Base-by-base conservation (phyloP, 176 grass and related monocot genomes). In the Metroxylon sagu region DNA sequence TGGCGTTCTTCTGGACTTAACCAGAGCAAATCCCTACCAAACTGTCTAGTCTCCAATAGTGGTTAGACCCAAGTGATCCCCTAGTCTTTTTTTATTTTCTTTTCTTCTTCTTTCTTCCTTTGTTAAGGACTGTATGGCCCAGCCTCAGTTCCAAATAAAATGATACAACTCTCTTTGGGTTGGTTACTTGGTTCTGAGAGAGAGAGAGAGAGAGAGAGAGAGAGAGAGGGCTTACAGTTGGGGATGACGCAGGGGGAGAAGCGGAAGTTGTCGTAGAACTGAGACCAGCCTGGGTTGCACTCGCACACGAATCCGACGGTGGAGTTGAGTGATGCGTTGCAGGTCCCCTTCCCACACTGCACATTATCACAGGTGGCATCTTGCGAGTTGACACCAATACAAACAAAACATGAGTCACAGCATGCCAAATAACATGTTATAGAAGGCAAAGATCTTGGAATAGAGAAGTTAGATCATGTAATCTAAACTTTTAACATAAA, bases 201-300 rank as follows among this genome's bases (percentile, higher is more conserved):
- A 18, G 15, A 57, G 21, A 43, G 50, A 63, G 28, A 16, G 59
- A 53, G 43, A 35, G 6, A 5, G 18, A 71, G 26, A 63, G 19
- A 57, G 25, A 56, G 59, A 48, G n/a, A 56, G 25, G 25, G 4
- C 73, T 84, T 77, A 98, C 93, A 98, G 54, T 98, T 98, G 21
- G 93, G 93, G 66, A 98, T 54, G 84, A 98, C 59, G 66, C 93
- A 98, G 3, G 93, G 84, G 23, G 92, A 78, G 77, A 88, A 98
- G 30, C 69, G 39, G 59, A 92, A 67, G 52, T 26, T 51, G 72
- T 88, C 87, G 49, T 85, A 73, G 49, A 98, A 59, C 80, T 98
- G 87, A 68, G 56, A 62, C 93, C 93, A 98, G 0, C 93, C 87
- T 0, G 72, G 66, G 4, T 83, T 69, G 66, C 93, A 98, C 25